Percentiles rank a stretch among this genome's conserved stretches.
Evolutionary conservation across 1,139 yeast species (phyloP).

Genomic region (Sugiyamaella xylanicola): DNA sequence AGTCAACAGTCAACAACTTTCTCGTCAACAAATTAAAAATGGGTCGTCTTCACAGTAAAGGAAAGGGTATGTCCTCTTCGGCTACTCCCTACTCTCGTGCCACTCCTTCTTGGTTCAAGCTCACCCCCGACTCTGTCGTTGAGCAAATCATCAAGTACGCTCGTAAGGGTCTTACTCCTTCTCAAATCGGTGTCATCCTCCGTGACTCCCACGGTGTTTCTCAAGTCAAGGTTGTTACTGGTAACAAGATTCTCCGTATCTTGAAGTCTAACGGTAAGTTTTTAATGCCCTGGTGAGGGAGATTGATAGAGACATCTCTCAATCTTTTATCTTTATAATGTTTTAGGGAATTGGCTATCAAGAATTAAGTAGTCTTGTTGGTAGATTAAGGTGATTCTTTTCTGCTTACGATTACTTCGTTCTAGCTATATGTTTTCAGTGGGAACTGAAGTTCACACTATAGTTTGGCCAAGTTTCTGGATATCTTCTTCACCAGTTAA

Average conservation of each 20-base stretch:
- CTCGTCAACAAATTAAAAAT: constrained; percentile 42
- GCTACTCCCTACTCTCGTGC: constrained; percentile 99
- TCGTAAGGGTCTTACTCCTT: constrained; percentile 99
- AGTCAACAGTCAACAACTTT: constrained; percentile 11
- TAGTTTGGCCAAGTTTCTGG: background rate
- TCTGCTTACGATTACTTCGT: background rate
- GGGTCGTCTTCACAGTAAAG: constrained; percentile 71
- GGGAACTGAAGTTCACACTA: background rate
- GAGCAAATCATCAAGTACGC: constrained; percentile 99
- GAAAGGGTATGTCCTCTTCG: constrained; percentile 99
- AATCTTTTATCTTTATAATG: background rate
- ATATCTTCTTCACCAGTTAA: background rate
- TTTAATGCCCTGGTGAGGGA: constrained; percentile 12
- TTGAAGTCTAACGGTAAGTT: constrained; percentile 91
- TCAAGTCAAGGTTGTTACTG: constrained; percentile 95
- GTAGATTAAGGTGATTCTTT: constrained; percentile 13
- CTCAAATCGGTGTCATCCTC: constrained; percentile 98
- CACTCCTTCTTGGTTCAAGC: constrained; percentile 99
- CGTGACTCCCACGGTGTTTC: constrained; percentile 99
- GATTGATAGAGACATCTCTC: background rate
- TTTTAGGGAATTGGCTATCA: background rate
- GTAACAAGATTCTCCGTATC: constrained; percentile 99
- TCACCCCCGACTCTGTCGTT: constrained; percentile 90
- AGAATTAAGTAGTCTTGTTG: background rate
- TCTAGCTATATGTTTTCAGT: background rate